Conservation (phyloP, 2,329 filamentous ascomycete genomes). For the Fonsecaea monophora region DNA sequence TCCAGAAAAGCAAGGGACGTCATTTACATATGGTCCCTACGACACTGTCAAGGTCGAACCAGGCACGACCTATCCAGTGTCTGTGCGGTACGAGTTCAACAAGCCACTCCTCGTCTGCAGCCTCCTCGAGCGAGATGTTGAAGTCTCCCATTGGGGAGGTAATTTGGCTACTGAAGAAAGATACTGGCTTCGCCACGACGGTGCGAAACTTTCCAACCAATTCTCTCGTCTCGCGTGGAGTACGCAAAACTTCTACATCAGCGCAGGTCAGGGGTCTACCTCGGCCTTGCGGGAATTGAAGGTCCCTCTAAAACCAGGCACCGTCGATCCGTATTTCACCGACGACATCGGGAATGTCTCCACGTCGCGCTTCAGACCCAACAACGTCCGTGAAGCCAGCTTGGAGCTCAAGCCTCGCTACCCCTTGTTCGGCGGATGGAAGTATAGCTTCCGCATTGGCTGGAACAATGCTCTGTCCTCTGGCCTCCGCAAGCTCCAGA, state of each 20-base stretch:
- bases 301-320: slow-evolving; percentile 79
- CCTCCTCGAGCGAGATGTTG: slow-evolving; percentile 84
- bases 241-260: slow-evolving; percentile 69
- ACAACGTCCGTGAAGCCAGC: slow-evolving; percentile 71
- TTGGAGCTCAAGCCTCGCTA: slow-evolving; percentile 93
- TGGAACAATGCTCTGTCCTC: slow-evolving; percentile 88
- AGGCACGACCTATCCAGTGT: slow-evolving; percentile 73
- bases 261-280: slow-evolving; percentile 65
- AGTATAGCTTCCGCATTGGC: slow-evolving; percentile 94
- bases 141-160: slow-evolving; percentile 97
- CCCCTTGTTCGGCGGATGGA: slow-evolving; percentile 97
- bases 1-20: slow-evolving; percentile 82
- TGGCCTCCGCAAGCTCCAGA: slow-evolving; percentile 70
- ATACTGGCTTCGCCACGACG: slow-evolving; percentile 86
- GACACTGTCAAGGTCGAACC: slow-evolving; percentile 72
- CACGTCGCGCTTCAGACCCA: slow-evolving; percentile 80
- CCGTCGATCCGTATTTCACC: slow-evolving; percentile 88
- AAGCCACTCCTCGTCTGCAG: slow-evolving; percentile 84
- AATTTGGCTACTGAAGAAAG: slow-evolving; percentile 95
- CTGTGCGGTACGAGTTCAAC: slow-evolving; percentile 92
- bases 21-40: slow-evolving; percentile 90
- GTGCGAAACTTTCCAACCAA: slow-evolving; percentile 74
- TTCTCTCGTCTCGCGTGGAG: slow-evolving; percentile 82
- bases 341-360: slow-evolving; percentile 98
- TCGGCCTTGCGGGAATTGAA: slow-evolving; percentile 81